Conservation (phyloP, 1,284 basidiomycete species). For the Austroboletus niveus region DNA sequence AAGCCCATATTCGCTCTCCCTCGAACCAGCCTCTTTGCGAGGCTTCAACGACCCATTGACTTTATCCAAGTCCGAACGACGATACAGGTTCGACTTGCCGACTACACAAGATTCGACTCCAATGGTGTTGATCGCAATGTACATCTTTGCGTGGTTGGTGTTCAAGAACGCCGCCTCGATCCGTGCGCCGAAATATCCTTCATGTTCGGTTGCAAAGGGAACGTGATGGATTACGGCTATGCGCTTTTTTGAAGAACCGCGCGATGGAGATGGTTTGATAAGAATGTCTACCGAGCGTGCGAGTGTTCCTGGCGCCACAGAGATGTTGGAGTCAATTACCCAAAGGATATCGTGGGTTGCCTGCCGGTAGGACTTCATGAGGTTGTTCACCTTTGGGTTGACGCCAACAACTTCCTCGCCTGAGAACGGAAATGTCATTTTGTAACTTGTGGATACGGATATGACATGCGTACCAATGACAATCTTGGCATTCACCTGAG, state of each 20-base stretch:
- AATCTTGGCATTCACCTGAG: constrained; percentile 66
- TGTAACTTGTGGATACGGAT: background rate
- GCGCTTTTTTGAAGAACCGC: constrained; percentile 34
- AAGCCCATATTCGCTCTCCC: constrained; percentile 52
- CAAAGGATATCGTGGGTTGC: constrained; percentile 91
- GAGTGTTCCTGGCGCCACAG: constrained; percentile 77
- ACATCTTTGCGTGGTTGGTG: constrained; percentile 99
- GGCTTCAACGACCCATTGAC: constrained; percentile 62
- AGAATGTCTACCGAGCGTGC: constrained; percentile 84
- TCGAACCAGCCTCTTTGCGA: constrained; percentile 27
- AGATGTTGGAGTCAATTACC: constrained; percentile 95
- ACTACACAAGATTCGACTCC: constrained; percentile 94
- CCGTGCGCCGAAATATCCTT: constrained; percentile 70
- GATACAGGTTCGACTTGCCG: constrained; percentile 95
- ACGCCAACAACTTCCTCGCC: constrained; percentile 80
- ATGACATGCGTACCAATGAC: constrained; percentile 65
- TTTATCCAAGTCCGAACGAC: constrained; percentile 81
- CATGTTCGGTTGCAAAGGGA: constrained; percentile 81
- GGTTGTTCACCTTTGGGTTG: constrained; percentile 98
- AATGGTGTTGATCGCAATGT: constrained; percentile 88
- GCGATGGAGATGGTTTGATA: constrained; percentile 31
- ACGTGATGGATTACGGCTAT: constrained; percentile 96
- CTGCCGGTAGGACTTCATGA: constrained; percentile 78
- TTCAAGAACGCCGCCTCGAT: constrained; percentile 95
- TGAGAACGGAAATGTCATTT: constrained; percentile 28